phyloP scores from a whole-genome alignment of 306 rosid genomes.

The Acacia acuminata region DNA sequence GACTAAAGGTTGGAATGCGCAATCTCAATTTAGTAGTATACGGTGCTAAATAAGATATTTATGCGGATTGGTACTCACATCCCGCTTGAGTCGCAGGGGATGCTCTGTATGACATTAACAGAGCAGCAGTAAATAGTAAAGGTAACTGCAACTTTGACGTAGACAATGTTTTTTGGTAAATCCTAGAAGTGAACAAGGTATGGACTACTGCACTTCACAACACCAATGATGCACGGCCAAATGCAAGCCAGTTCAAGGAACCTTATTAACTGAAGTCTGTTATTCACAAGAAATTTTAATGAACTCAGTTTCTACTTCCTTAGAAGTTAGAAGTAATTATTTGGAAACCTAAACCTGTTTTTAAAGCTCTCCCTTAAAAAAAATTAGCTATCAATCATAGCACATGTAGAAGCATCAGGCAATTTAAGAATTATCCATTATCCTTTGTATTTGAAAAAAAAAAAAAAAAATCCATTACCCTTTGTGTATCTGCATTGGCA shows the following conservation, averaged over 20 bases:
- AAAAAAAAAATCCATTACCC: slow-evolving; percentile 50
- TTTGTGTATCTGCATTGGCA: slow-evolving; percentile 94
- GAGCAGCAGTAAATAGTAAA: too few relatives aligned
- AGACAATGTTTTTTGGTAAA: slow-evolving; percentile 12
- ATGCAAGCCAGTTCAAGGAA: slow-evolving; percentile 4
- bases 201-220: slow-evolving; percentile 10
- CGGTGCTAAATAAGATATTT: too few relatives aligned
- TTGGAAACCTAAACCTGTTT: neutral
- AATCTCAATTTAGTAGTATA: too few relatives aligned
- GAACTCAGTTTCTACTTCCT: neutral
- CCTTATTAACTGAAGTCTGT: neutral
- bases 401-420: slow-evolving; percentile 16
- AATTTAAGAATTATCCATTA: slow-evolving; percentile 32
- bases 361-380: too few relatives aligned
- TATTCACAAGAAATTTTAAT: slow-evolving; percentile 12
- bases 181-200: slow-evolving; percentile 25
- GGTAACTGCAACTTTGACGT: slow-evolving; percentile 13
- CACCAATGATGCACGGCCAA: neutral
- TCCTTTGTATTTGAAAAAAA: slow-evolving; percentile 37
- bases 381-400: neutral
- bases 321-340: neutral
- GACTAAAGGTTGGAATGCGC: too few relatives aligned
- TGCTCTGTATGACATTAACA: too few relatives aligned
- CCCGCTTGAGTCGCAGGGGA: too few relatives aligned
- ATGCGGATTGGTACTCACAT: too few relatives aligned